Conservation (phyloP, 2,329 filamentous ascomycete species). For the Xylaria sp. region DNA sequence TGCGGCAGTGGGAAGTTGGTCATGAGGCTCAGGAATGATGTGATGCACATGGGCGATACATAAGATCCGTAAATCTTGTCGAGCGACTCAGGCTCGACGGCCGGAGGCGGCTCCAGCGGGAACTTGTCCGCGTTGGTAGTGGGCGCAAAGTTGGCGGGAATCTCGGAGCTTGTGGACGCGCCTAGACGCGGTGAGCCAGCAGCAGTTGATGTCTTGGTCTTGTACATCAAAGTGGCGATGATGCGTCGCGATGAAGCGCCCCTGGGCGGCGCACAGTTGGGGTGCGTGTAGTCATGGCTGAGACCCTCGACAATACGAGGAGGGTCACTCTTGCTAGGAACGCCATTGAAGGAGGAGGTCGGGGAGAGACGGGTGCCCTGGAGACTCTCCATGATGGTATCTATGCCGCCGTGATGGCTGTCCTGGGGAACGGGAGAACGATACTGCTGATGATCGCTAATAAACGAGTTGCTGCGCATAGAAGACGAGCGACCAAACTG, state of each 20-base stretch:
- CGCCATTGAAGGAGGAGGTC: constrained; percentile 48
- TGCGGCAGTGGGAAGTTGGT: constrained; percentile 53
- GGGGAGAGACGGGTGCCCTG: constrained; percentile 36
- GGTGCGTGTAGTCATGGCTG: constrained; percentile 57
- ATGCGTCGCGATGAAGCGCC: constrained; percentile 48
- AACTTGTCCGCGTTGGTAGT: constrained; percentile 54
- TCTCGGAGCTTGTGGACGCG: constrained; percentile 37
- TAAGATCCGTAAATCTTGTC: constrained; percentile 63
- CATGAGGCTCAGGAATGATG: constrained; percentile 62
- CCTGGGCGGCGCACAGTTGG: constrained; percentile 52
- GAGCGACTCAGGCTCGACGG: constrained; percentile 51
- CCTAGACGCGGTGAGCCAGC: constrained; percentile 35
- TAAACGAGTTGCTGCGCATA: constrained; percentile 57
- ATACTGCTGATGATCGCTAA: constrained; percentile 60
- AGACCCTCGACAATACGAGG: constrained; percentile 55
- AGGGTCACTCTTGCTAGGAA: constrained; percentile 54
- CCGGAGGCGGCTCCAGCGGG: constrained; percentile 53
- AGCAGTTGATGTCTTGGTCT: constrained; percentile 33
- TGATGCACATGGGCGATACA: constrained; percentile 59
- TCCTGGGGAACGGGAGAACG: constrained; percentile 52
- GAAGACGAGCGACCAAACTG: constrained; percentile 39
- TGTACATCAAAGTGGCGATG: constrained; percentile 61
- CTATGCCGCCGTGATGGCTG: constrained; percentile 52
- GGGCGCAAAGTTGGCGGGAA: constrained; percentile 54
- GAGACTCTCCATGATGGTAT: constrained; percentile 57